Conservation (phyloP, 768 basidiomycete genomes). For the Boletellus emodensis region DNA sequence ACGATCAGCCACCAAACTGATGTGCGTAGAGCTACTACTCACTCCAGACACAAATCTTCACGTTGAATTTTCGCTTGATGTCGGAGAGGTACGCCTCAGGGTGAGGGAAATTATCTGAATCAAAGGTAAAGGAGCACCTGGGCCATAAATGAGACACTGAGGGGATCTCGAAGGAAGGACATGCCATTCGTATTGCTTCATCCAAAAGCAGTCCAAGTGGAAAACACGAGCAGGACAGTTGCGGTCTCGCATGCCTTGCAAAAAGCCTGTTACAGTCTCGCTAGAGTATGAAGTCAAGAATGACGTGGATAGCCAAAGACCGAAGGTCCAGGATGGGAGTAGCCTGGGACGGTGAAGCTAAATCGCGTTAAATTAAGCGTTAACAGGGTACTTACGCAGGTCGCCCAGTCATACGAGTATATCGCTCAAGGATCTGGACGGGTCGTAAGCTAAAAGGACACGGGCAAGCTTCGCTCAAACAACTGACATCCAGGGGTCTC, state of each 20-base stretch:
- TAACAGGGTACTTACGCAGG: slow-evolving; percentile 9
- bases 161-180: slow-evolving; percentile 8
- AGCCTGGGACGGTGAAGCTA: slow-evolving; percentile 37
- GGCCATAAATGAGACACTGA: slow-evolving; percentile 15
- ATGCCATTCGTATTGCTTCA: slow-evolving; percentile 67
- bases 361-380: not conserved
- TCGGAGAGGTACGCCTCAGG: slow-evolving; percentile 59
- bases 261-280: slow-evolving; percentile 63
- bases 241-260: slow-evolving; percentile 66
- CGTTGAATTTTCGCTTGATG: slow-evolving; percentile 58
- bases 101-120: slow-evolving; percentile 72
- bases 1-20: slow-evolving; percentile 2
- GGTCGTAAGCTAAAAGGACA: not conserved
- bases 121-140: slow-evolving; percentile 74
- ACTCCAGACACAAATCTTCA: slow-evolving; percentile 76
- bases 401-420: slow-evolving; percentile 20
- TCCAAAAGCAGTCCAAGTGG: slow-evolving; percentile 77
- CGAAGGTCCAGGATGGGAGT: slow-evolving; percentile 71
- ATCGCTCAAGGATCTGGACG: slow-evolving; percentile 16
- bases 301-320: slow-evolving; percentile 74
- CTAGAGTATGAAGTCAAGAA: slow-evolving; percentile 70
- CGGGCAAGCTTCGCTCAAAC: not conserved
- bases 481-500: slow-evolving; percentile 50
- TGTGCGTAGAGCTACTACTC: slow-evolving; percentile 12
- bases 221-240: slow-evolving; percentile 64